Evolutionary conservation across 2,329 filamentous ascomycete genomes (phyloP).

Genomic region (Botrytis cinerea): DNA sequence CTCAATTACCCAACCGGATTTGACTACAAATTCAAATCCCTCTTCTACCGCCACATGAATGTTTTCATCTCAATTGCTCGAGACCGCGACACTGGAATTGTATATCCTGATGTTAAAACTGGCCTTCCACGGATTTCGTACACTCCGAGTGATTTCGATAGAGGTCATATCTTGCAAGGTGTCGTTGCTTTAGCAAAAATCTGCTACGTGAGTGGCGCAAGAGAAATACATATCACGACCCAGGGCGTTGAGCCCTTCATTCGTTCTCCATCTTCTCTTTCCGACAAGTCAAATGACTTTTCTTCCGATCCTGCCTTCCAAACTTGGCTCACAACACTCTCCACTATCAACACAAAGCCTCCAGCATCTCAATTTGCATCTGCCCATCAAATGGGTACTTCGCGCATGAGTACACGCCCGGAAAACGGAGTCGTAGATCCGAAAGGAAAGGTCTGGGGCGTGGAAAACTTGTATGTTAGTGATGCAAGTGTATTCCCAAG

Average conservation of each 20-base stretch:
- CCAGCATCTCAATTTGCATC: constrained; percentile 53
- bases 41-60: constrained; percentile 68
- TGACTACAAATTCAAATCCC: constrained; percentile 69
- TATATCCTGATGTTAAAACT: constrained; percentile 70
- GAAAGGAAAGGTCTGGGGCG: constrained; percentile 64
- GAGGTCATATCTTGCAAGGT: constrained; percentile 70
- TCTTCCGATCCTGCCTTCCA: constrained; percentile 59
- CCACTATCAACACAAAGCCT: constrained; percentile 8
- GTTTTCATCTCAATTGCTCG: constrained; percentile 73
- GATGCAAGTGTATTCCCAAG: constrained; percentile 77
- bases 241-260: constrained; percentile 65
- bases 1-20: constrained; percentile 69
- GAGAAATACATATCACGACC: constrained; percentile 71
- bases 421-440: constrained; percentile 59
- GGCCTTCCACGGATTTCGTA: constrained; percentile 71
- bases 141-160: constrained; percentile 69
- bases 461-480: constrained; percentile 65
- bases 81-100: constrained; percentile 73
- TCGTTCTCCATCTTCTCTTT: not conserved
- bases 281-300: not conserved
- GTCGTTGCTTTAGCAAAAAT: constrained; percentile 73
- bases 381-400: constrained; percentile 83
- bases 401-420: constrained; percentile 62
- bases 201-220: constrained; percentile 74
- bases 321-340: constrained; percentile 54